These are phyloP conservation scores for Tephrocybe sp. DNA, from an alignment of 768 basidiomycete genomes.

Conservation along the genomic window DNA sequence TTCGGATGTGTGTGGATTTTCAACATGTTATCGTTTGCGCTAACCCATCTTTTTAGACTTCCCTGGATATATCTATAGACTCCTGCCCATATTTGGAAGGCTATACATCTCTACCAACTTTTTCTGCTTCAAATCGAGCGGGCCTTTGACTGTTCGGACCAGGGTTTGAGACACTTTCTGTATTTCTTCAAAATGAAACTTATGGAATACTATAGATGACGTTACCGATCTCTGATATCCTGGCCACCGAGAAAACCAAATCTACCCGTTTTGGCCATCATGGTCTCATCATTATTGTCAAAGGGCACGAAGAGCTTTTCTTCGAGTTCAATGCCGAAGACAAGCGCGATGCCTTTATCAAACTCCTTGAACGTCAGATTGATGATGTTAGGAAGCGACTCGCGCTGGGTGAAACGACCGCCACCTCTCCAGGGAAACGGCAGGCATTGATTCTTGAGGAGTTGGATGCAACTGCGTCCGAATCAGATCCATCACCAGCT, in stretches of 20 bases:
- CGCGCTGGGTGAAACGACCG: conserved; percentile 37
- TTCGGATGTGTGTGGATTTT: conserved; percentile 72
- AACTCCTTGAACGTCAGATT: conserved; percentile 74
- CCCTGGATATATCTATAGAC: conserved; percentile 84
- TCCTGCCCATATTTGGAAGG: conserved; percentile 86
- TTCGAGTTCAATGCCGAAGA: conserved; percentile 88
- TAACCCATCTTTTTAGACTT: conserved; percentile 56
- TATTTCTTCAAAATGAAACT: neutral
- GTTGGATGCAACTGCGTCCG: conserved; percentile 52
- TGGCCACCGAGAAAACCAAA: conserved; percentile 80
- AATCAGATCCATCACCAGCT: conserved; percentile 40
- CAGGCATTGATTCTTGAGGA: conserved; percentile 86
- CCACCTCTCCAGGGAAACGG: conserved; percentile 50
- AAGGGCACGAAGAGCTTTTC: conserved; percentile 96
- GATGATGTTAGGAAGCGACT: conserved; percentile 62
- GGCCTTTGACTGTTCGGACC: conserved; percentile 75
- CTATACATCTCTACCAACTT: conserved; percentile 90
- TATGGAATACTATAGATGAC: conserved; percentile 68
- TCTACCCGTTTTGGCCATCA: conserved; percentile 88
- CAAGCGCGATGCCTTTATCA: conserved; percentile 75
- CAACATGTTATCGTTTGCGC: neutral
- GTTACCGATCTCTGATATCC: conserved; percentile 84
- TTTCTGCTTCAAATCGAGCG: conserved; percentile 93
- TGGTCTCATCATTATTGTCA: conserved; percentile 87
- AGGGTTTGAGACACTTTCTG: conserved; percentile 55